These are phyloP conservation scores for Cordia subcordata DNA, from an alignment of 257 asterid species.

Conservation along the genomic window DNA sequence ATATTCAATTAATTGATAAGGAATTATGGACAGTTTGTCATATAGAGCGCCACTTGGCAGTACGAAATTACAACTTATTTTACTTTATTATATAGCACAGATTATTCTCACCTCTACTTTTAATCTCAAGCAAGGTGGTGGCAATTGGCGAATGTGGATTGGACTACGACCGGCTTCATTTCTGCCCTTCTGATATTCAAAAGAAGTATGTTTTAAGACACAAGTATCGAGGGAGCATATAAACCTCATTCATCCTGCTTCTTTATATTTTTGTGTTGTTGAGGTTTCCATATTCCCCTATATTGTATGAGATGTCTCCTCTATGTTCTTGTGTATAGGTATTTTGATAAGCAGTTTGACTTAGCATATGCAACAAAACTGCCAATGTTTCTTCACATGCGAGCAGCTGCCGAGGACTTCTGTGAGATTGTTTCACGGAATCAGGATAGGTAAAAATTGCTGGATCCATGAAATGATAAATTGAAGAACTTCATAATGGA, in stretches of 20 bases:
- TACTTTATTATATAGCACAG: background rate
- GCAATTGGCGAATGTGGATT: slow-evolving; percentile 98
- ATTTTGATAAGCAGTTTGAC: slow-evolving; percentile 93
- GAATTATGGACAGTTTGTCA: too few relatives aligned
- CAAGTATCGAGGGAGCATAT: background rate
- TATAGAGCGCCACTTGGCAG: too few relatives aligned
- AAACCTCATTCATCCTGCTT: background rate
- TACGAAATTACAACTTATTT: too few relatives aligned
- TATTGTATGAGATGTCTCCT: slow-evolving; percentile 5
- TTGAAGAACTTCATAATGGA: background rate
- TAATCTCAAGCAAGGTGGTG: slow-evolving; percentile 75
- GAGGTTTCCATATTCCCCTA: background rate
- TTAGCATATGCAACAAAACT: slow-evolving; percentile 75
- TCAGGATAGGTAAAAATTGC: slow-evolving; percentile 49
- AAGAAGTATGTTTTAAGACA: slow-evolving; percentile 53
- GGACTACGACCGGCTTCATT: slow-evolving; percentile 94
- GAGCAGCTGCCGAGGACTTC: slow-evolving; percentile 94
- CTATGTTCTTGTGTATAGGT: slow-evolving; percentile 38
- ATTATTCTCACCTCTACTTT: slow-evolving; percentile 7
- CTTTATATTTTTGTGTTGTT: slow-evolving; percentile 2
- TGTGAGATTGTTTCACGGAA: slow-evolving; percentile 63
- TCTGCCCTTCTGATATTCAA: slow-evolving; percentile 79
- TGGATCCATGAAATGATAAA: background rate
- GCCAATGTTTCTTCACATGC: slow-evolving; percentile 99
- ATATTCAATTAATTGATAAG: too few relatives aligned